Conservation (phyloP, 768 basidiomycete genomes). For the Suillus americanus region DNA sequence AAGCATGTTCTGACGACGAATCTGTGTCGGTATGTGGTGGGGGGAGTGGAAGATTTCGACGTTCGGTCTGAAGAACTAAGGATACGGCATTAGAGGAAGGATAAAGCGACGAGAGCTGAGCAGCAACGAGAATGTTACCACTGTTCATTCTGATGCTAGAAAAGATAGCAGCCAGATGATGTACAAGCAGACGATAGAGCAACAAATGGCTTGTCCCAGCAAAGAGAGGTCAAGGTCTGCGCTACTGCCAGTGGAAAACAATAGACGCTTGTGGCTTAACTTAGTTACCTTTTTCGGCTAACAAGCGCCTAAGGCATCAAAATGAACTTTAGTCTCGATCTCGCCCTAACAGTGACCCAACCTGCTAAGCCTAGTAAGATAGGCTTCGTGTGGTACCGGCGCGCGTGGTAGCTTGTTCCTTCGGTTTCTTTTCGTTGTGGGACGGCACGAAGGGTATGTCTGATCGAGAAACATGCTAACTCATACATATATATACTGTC, state of each 20-base stretch:
- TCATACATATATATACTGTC: background rate
- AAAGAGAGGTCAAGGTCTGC: background rate
- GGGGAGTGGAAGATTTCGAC: slow-evolving; percentile 52
- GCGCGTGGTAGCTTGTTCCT: background rate
- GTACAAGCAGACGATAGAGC: background rate
- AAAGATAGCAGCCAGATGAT: background rate
- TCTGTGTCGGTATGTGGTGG: slow-evolving; percentile 37
- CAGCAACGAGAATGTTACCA: slow-evolving; percentile 44
- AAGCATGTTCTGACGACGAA: slow-evolving; percentile 72
- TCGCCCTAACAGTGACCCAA: background rate
- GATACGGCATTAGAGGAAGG: slow-evolving; percentile 49
- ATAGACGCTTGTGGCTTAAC: background rate
- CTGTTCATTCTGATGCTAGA: slow-evolving; percentile 22
- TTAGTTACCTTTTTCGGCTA: slow-evolving; percentile 2
- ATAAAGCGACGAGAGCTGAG: slow-evolving; percentile 66
- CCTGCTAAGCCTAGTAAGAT: background rate
- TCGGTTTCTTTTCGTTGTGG: background rate
- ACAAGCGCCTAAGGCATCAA: background rate
- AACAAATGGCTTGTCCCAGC: background rate
- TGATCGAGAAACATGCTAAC: background rate
- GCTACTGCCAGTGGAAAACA: background rate
- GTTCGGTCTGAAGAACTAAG: slow-evolving; percentile 57
- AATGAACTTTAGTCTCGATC: background rate
- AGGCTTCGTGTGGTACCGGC: background rate
- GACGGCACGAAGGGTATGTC: background rate